A percentile compares a stretch with the other conserved stretches of the same genome.
Evolutionary conservation across 305 asterid species (phyloP).

Genomic region (Fraxinus platypoda): DNA sequence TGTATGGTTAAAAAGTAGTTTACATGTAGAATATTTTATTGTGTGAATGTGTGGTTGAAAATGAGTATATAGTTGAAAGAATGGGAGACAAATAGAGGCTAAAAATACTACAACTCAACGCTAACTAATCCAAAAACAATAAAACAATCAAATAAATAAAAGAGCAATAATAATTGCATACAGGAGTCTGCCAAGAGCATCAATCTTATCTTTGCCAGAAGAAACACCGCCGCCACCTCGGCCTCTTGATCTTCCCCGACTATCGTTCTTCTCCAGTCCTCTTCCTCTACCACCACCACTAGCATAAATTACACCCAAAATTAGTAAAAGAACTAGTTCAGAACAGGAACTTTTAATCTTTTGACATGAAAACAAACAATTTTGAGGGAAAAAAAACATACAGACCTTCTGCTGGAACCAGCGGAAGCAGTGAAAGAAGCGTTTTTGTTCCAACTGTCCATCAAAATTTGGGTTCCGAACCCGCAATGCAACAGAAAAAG

Average conservation of each 20-base stretch:
- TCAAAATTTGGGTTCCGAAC: constrained; percentile 21
- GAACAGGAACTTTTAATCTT: neutral
- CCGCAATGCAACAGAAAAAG: constrained; percentile 21
- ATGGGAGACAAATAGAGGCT: too few species aligned
- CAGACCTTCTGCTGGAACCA: constrained; percentile 41
- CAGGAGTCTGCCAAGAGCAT: constrained; percentile 89
- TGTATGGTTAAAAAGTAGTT: too few species aligned
- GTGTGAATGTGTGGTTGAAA: too few species aligned
- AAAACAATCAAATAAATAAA: neutral
- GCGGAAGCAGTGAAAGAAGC: constrained; percentile 41
- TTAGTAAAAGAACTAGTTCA: neutral
- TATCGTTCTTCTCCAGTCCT: constrained; percentile 37
- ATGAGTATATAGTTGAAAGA: too few species aligned
- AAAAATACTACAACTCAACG: too few species aligned
- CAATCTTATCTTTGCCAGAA: constrained; percentile 60
- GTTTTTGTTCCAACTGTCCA: constrained; percentile 34
- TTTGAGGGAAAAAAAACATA: neutral
- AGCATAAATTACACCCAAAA: constrained; percentile 14
- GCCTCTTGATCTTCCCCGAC: constrained; percentile 26
- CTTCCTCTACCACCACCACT: constrained; percentile 53
- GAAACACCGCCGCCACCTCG: constrained; percentile 22
- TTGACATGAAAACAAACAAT: neutral
- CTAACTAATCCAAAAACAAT: neutral
- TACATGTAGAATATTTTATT: too few species aligned
- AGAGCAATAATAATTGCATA: constrained; percentile 29